Percentiles rank a stretch among this genome's conserved stretches.
These are phyloP conservation scores for Curvularia lunata DNA, from an alignment of 2,329 filamentous ascomycete genomes.

Conservation along the genomic window DNA sequence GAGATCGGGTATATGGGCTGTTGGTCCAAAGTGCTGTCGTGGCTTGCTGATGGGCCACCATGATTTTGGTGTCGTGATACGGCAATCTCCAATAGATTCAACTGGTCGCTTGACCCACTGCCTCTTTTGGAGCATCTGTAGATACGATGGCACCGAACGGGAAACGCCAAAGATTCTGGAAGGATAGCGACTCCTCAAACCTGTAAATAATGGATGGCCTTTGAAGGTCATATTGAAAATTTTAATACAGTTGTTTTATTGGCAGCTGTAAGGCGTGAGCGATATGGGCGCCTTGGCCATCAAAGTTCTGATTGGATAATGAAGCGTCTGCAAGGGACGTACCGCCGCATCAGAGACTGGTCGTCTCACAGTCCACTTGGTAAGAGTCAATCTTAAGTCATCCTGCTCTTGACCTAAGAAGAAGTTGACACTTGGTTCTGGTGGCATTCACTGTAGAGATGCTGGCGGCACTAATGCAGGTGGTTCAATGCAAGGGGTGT, in stretches of 20 bases:
- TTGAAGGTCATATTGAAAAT: background rate
- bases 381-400: background rate
- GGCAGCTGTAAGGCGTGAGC: slow-evolving; percentile 1
- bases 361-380: background rate
- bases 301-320: background rate
- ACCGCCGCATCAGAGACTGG: background rate
- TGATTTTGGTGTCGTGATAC: too few relatives aligned
- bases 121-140: background rate
- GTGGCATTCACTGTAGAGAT: background rate
- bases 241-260: background rate
- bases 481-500: background rate
- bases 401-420: background rate
- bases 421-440: background rate
- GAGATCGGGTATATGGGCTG: slow-evolving; percentile 18
- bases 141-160: background rate
- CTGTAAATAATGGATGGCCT: too few relatives aligned
- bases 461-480: background rate
- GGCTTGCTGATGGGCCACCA: background rate
- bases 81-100: too few relatives aligned
- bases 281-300: background rate
- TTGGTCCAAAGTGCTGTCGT: slow-evolving; percentile 22
- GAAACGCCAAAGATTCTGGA: background rate
- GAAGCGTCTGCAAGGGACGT: background rate
- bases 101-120: background rate
- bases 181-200: slow-evolving; percentile 1